Base-by-base conservation (phyloP, 768 basidiomycete species). In the Imleria badia region DNA sequence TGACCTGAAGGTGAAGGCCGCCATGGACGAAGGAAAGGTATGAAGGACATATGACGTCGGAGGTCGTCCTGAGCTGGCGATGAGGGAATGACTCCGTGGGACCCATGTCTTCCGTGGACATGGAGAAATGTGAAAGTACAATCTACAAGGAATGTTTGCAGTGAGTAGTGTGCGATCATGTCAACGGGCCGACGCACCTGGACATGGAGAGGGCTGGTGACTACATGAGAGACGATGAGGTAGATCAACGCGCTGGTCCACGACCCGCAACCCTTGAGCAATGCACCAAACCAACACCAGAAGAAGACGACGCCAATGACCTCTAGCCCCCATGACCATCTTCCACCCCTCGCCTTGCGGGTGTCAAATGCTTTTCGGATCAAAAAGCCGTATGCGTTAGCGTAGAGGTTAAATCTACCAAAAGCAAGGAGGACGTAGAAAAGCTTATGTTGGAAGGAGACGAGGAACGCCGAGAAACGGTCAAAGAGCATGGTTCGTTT, bases 1-100 rank as follows among this genome's bases (percentile, higher is more conserved):
- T 94, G 40, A 98, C 92, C 72, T 99, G 97, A 13, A 98, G 84
- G 63, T 99, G 93, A 19, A 99, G 82, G n/a, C 97, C 97, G 12
- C 97, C 97, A 65, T 99, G 97, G 33, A 99, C 73, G 66, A 94
- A 98, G 48, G 81, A 90, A 61, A 98, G 79, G 31, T 84, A 82
- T 1, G 86, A 78, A 3, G 85, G 83, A 72, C 97, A 98, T 56
- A 91, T 83, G 39, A 99, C 93, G 70, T 99, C 97, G 42, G 91
- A 89, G 1, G 97, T 98, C n/a, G 97, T 99, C 45, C 97, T 89
- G 63, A 99, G 76, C 70, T 99, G 97, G 15, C 97, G 87, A 62
- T 92, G 87, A 5, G 89, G 83, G 76, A 98, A 98, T 0, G 93
- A 95, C 67, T 99, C 97, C 29, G 76, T 74, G 1, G 92, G 91